Evolutionary conservation across 176 grass and related monocot genomes (phyloP).

Genomic region (Zea mays): DNA sequence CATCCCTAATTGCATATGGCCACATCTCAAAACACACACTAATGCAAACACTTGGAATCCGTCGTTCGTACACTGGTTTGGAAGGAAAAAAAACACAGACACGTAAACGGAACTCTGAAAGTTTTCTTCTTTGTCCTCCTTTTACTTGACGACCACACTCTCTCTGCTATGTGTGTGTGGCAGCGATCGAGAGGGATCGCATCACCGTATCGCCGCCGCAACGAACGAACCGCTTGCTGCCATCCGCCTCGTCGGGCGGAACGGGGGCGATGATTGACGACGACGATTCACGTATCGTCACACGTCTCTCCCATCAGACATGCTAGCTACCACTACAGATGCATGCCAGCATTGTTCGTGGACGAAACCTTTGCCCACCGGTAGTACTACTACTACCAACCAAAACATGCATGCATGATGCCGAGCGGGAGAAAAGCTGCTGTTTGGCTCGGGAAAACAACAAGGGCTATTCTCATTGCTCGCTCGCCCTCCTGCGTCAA

Average conservation of each 20-base stretch:
- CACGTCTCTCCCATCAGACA: not conserved
- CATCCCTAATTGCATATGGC: too few species aligned
- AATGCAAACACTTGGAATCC: not conserved
- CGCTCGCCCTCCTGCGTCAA: slow-evolving; percentile 41
- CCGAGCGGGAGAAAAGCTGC: slow-evolving; percentile 15
- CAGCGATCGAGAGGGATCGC: not conserved
- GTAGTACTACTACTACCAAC: not conserved
- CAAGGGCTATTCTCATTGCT: not conserved
- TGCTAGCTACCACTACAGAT: not conserved
- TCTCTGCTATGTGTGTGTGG: too few species aligned
- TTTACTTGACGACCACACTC: too few species aligned
- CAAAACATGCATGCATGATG: not conserved
- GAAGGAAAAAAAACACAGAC: not conserved
- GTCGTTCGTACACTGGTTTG: too few species aligned
- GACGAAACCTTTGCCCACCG: not conserved
- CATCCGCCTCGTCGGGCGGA: too few species aligned
- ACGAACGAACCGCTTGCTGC: slow-evolving; percentile 15
- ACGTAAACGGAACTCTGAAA: not conserved
- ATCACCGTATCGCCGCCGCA: not conserved
- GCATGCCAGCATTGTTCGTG: not conserved
- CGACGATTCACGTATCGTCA: not conserved
- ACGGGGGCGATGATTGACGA: slow-evolving; percentile 3
- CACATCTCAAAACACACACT: not conserved
- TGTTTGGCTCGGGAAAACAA: slow-evolving; percentile 7
- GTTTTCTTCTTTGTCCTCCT: not conserved